phyloP scores from a whole-genome alignment of 2,329 filamentous ascomycete genomes.

The Cercospora nicotianae region DNA sequence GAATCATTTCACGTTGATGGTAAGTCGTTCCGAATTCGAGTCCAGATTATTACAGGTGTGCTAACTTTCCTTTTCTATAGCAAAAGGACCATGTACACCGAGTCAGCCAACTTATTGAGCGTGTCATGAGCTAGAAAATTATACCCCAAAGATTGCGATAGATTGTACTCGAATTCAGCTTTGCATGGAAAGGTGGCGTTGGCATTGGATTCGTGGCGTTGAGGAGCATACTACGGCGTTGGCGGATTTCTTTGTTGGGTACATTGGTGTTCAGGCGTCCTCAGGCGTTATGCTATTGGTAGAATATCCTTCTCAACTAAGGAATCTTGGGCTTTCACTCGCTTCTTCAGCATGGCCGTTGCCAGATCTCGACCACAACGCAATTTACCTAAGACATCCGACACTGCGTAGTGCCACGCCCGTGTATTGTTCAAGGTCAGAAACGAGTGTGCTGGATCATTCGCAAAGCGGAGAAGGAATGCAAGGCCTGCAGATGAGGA shows the following conservation, averaged over 20 bases:
- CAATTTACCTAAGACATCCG: not conserved
- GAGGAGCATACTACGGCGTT: not conserved
- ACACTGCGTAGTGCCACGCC: not conserved
- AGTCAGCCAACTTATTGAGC: not conserved
- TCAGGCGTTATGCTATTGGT: not conserved
- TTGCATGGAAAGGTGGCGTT: not conserved
- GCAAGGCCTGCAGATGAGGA: not conserved
- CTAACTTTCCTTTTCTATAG: not conserved
- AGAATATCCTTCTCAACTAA: not conserved
- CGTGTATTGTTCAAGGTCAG: not conserved
- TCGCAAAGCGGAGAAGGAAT: not conserved
- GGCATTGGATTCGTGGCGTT: not conserved
- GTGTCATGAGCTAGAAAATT: not conserved
- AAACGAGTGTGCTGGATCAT: not conserved
- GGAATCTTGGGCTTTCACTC: not conserved
- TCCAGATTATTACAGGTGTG: not conserved
- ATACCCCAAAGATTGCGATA: not conserved
- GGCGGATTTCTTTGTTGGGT: not conserved
- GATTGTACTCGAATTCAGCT: not conserved
- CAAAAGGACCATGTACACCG: not conserved
- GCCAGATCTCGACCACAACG: not conserved
- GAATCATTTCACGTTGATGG: slow-evolving; percentile 46
- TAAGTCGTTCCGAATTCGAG: not conserved
- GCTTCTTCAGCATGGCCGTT: not conserved
- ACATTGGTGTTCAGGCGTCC: not conserved